phyloP scores from a whole-genome alignment of 345 rosid genomes.

The Gossypium turneri region DNA sequence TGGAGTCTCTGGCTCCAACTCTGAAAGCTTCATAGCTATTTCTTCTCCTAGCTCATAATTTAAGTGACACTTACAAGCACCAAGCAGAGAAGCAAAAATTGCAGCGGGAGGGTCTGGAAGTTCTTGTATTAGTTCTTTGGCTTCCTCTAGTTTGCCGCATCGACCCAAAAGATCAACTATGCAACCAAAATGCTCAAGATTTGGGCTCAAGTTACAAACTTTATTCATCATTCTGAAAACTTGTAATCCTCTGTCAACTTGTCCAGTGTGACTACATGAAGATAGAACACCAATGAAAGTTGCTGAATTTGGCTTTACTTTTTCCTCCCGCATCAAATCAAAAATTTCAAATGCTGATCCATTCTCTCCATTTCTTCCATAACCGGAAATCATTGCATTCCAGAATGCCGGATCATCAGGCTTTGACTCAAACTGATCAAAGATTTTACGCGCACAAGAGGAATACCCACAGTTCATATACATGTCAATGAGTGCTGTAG shows the following conservation, averaged over 20 bases:
- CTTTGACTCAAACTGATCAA: slow-evolving; percentile 40
- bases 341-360: slow-evolving; percentile 46
- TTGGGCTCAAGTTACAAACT: slow-evolving; percentile 37
- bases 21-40: slow-evolving; percentile 43
- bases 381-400: slow-evolving; percentile 76
- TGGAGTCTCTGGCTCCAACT: slow-evolving; percentile 51
- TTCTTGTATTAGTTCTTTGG: slow-evolving; percentile 38
- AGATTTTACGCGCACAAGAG: slow-evolving; percentile 36
- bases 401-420: slow-evolving; percentile 62
- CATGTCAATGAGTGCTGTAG: slow-evolving; percentile 53
- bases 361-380: slow-evolving; percentile 60
- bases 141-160: slow-evolving; percentile 52
- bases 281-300: slow-evolving; percentile 47
- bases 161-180: slow-evolving; percentile 57
- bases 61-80: slow-evolving; percentile 46
- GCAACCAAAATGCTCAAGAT: slow-evolving; percentile 48
- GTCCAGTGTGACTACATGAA: slow-evolving; percentile 52
- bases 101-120: slow-evolving; percentile 46
- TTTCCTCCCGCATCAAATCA: slow-evolving; percentile 37
- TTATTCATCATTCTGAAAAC: slow-evolving; percentile 40
- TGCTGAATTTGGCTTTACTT: slow-evolving; percentile 47
- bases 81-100: slow-evolving; percentile 52
- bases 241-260: slow-evolving; percentile 41
- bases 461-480: slow-evolving; percentile 61
- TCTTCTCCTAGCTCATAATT: slow-evolving; percentile 49